These are phyloP conservation scores for Obelidium mucronatum DNA, from an alignment of 192 early-diverging fungal species.

Conservation along the genomic window DNA sequence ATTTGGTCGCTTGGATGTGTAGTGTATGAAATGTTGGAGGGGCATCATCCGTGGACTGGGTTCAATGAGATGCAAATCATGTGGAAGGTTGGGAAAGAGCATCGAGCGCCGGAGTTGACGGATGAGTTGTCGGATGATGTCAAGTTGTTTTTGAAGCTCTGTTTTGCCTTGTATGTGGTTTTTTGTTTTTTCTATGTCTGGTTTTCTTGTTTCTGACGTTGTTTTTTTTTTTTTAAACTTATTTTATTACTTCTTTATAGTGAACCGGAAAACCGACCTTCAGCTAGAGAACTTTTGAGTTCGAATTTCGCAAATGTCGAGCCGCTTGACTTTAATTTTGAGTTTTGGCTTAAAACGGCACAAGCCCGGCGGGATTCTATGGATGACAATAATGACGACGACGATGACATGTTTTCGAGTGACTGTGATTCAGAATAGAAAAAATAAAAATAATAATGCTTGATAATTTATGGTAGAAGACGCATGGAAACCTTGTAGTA, in stretches of 20 bases:
- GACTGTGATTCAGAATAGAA: no score
- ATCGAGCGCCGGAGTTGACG: constrained; percentile 82
- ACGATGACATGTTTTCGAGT: no score
- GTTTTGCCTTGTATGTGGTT: constrained; percentile 74
- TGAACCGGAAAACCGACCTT: constrained; percentile 78
- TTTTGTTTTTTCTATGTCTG: background rate
- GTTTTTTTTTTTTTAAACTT: no score
- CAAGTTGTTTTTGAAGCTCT: constrained; percentile 74
- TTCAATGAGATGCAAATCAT: constrained; percentile 67
- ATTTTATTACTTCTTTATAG: no score
- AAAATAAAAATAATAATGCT: no score
- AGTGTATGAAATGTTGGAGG: constrained; percentile 99
- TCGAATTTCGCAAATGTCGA: constrained; percentile 70
- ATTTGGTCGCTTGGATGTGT: constrained; percentile 86
- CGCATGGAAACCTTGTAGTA: no score
- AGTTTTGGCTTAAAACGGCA: no score
- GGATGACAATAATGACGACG: no score
- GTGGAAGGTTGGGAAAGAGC: constrained; percentile 77
- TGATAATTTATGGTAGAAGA: no score
- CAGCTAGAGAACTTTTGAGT: constrained; percentile 73
- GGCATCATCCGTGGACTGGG: constrained; percentile 81
- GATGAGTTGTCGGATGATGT: constrained; percentile 36
- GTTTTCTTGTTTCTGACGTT: background rate
- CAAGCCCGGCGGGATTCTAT: no score
- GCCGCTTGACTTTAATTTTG: constrained; percentile 22